Evolutionary conservation across 345 rosid genomes (phyloP).

Genomic region (Diplotaxis tenuifolia): DNA sequence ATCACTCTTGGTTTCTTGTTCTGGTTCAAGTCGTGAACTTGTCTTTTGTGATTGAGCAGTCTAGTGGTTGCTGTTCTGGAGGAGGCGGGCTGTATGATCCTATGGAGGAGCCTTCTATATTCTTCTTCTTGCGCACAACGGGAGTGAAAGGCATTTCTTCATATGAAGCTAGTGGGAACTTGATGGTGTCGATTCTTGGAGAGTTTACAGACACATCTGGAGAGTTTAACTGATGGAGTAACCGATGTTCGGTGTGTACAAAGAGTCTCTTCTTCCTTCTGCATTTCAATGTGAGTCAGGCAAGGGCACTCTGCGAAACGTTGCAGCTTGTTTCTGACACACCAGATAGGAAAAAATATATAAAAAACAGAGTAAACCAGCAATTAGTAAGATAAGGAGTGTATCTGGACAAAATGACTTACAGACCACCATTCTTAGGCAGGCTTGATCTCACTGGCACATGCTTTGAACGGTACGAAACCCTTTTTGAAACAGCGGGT

Average conservation of each 20-base stretch:
- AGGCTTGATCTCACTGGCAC: conserved; percentile 44
- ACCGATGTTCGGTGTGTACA: conserved; percentile 42
- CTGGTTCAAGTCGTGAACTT: conserved; percentile 75
- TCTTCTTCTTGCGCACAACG: conserved; percentile 36
- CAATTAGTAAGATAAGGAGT: neutral
- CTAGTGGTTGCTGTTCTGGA: conserved; percentile 49
- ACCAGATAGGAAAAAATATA: neutral
- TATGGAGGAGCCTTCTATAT: conserved; percentile 43
- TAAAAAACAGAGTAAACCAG: conserved; percentile 26
- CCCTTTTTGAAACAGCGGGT: conserved; percentile 27
- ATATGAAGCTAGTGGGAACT: conserved; percentile 89
- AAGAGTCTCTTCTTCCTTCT: conserved; percentile 32
- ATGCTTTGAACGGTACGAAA: conserved; percentile 43
- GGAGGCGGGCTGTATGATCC: conserved; percentile 65
- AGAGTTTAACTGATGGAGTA: conserved; percentile 61
- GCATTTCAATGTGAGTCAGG: conserved; percentile 49
- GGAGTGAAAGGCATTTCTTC: conserved; percentile 72
- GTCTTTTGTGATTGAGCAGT: conserved; percentile 85
- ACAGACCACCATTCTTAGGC: conserved; percentile 50
- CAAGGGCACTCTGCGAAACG: conserved; percentile 73
- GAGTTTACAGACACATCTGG: conserved; percentile 96
- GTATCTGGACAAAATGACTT: conserved; percentile 7
- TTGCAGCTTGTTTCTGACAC: conserved; percentile 37
- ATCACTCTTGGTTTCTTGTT: conserved; percentile 63
- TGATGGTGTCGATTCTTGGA: conserved; percentile 91